These are phyloP conservation scores for Eucalyptus globulus DNA, from an alignment of 345 rosid species.

Conservation along the genomic window DNA sequence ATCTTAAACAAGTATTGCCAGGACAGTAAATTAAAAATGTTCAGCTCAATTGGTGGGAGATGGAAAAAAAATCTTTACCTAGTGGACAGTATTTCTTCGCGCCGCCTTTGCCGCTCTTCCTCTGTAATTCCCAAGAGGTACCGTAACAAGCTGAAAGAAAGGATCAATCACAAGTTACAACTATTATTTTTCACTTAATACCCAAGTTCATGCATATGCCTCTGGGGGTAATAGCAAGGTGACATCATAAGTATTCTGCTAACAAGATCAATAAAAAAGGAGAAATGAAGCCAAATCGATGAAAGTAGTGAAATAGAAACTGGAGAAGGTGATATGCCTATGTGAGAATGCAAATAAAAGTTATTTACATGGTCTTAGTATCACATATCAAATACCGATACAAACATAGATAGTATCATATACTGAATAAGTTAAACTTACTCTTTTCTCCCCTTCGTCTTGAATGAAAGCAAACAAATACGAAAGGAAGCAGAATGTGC, in stretches of 20 bases:
- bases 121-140: constrained; percentile 72
- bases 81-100: constrained; percentile 83
- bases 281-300: background rate
- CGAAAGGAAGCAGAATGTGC: background rate
- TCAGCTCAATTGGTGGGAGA: background rate
- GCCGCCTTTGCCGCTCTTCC: constrained; percentile 77
- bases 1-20: background rate
- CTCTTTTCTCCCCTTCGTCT: background rate
- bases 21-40: background rate
- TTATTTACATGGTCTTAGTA: background rate
- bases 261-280: background rate
- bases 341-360: background rate
- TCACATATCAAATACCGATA: background rate
- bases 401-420: background rate
- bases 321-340: background rate
- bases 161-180: background rate
- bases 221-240: background rate
- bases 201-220: background rate
- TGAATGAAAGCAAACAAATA: background rate
- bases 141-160: constrained; percentile 36
- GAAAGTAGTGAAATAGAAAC: background rate
- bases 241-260: background rate
- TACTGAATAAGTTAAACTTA: background rate
- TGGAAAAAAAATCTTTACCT: constrained; percentile 26
- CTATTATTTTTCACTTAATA: background rate